Conservation (phyloP, 2,329 filamentous ascomycete species). For the Colletotrichum lentis region DNA sequence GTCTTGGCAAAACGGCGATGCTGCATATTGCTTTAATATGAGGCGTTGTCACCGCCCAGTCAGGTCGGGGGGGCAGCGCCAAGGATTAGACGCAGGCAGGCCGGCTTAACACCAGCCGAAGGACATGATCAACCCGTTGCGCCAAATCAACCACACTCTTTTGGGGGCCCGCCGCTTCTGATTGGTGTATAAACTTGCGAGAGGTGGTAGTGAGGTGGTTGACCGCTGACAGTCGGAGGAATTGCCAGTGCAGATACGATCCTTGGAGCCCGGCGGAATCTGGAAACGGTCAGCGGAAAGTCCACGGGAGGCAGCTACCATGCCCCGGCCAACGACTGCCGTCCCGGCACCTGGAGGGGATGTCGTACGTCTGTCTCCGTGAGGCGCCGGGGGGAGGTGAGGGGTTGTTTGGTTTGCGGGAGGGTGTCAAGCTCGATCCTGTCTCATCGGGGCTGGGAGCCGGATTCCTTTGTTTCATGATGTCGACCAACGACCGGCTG, state of each 20-base stretch:
- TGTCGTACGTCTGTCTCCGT: background rate
- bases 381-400: background rate
- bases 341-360: background rate
- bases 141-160: background rate
- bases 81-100: constrained; percentile 17
- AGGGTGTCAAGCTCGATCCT: background rate
- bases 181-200: constrained; percentile 32
- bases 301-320: background rate
- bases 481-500: background rate
- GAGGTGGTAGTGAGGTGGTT: background rate
- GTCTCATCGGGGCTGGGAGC: background rate
- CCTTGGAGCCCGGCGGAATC: background rate
- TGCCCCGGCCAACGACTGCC: constrained; percentile 7
- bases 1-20: constrained; percentile 35
- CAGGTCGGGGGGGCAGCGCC: background rate
- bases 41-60: constrained; percentile 11
- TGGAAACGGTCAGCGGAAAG: background rate
- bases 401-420: no score
- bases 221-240: background rate
- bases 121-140: background rate
- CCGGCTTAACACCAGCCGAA: constrained; percentile 21
- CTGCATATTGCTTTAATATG: constrained; percentile 18
- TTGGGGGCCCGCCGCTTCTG: background rate
- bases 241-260: background rate
- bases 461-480: background rate